A percentile compares a stretch with the other conserved stretches of the same genome.
Conservation (phyloP, 208 protist genomes). For the Blechomonas ayalai region DNA sequence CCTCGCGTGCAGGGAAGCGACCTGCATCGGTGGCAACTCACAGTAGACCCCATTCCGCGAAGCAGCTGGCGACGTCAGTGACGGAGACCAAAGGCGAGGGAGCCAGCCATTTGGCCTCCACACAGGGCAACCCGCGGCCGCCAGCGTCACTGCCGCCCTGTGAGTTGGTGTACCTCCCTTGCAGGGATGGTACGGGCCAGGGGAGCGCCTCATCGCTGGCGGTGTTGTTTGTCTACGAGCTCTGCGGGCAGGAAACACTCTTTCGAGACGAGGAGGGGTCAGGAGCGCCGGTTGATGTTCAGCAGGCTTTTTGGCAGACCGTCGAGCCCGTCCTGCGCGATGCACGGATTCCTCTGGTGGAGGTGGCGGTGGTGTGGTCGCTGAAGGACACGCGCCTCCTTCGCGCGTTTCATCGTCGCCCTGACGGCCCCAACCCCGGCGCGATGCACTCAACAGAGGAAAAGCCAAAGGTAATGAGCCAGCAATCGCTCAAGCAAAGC, state of each 20-base stretch:
- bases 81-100: no score
- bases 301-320: not conserved
- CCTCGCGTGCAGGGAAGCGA: no score
- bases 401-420: constrained; percentile 7
- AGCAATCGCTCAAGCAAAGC: not conserved
- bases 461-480: not conserved
- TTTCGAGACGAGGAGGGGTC: constrained; percentile 6
- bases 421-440: not conserved
- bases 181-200: no score
- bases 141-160: no score
- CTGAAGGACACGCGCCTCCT: constrained; percentile 23
- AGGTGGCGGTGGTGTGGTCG: constrained; percentile 42
- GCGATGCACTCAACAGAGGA: not conserved
- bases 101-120: no score
- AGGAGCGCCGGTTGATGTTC: not conserved
- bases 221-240: constrained; percentile 36
- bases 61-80: no score
- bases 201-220: not conserved
- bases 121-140: no score
- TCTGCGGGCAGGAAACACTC: constrained; percentile 25
- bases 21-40: no score
- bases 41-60: no score
- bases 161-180: not conserved
- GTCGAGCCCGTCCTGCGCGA: not conserved
- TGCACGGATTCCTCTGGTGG: constrained; percentile 6